phyloP scores from a whole-genome alignment of 352 stramenopile species.

The Phytophthora crassamura region DNA sequence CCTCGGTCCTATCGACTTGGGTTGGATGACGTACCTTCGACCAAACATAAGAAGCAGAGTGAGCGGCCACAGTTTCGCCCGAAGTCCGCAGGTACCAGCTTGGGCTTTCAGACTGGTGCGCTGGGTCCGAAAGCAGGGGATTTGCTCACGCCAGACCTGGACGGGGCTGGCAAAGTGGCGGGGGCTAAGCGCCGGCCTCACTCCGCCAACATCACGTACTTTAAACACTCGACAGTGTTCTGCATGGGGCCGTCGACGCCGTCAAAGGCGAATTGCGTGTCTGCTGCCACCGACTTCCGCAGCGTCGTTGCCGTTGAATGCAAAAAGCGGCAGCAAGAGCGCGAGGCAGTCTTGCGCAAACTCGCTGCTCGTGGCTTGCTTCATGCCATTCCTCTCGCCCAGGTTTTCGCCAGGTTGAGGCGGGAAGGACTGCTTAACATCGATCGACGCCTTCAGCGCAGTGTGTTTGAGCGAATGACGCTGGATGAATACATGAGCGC shows the following conservation, averaged over 20 bases:
- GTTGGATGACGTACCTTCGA: constrained; percentile 49
- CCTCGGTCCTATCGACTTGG: constrained; percentile 62
- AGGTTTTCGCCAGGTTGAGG: constrained; percentile 62
- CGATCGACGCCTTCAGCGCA: constrained; percentile 43
- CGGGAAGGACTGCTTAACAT: constrained; percentile 63
- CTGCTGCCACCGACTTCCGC: constrained; percentile 36
- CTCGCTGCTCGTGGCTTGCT: constrained; percentile 36
- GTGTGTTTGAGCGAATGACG: constrained; percentile 54
- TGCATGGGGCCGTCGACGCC: constrained; percentile 38
- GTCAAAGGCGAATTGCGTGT: constrained; percentile 12
- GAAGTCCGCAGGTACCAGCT: constrained; percentile 40
- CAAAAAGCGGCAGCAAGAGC: constrained; percentile 34
- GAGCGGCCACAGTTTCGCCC: constrained; percentile 39
- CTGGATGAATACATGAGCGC: constrained; percentile 72
- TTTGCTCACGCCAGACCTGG: constrained; percentile 7
- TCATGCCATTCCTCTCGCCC: constrained; percentile 46
- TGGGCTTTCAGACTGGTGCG: constrained; percentile 25
- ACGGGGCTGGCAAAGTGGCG: constrained; percentile 46
- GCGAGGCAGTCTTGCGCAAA: constrained; percentile 36
- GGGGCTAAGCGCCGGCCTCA: constrained; percentile 55
- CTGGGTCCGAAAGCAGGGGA: constrained; percentile 14
- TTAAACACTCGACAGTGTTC: constrained; percentile 63
- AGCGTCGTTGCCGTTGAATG: constrained; percentile 52
- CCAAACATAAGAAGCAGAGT: constrained; percentile 8
- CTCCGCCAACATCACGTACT: constrained; percentile 62